Percentiles rank a stretch among this genome's conserved stretches.
Conservation (phyloP, 495 filamentous ascomycete species). For the Aspergillus funiculosus region DNA sequence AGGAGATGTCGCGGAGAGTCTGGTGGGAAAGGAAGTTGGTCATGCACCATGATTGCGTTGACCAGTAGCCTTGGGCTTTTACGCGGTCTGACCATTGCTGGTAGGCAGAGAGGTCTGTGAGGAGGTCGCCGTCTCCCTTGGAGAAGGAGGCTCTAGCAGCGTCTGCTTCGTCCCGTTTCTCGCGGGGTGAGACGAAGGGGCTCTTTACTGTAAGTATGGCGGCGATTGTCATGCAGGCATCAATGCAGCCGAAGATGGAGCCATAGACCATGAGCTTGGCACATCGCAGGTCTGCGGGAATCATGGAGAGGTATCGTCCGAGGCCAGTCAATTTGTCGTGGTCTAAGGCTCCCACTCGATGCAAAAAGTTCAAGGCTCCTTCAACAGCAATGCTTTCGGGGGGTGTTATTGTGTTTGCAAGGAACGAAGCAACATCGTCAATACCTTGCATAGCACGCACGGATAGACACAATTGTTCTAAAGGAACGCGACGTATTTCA, state of each 20-base stretch:
- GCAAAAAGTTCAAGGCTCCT: constrained; percentile 69
- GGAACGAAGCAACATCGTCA: constrained; percentile 68
- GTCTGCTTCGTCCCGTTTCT: constrained; percentile 75
- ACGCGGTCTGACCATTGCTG: constrained; percentile 70
- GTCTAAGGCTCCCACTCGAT: constrained; percentile 81
- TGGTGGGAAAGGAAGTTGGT: constrained; percentile 80
- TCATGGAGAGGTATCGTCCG: constrained; percentile 84
- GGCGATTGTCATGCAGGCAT: constrained; percentile 82
- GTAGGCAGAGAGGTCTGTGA: constrained; percentile 80
- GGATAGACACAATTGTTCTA: constrained; percentile 90
- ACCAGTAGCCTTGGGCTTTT: constrained; percentile 48
- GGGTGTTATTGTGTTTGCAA: constrained; percentile 81
- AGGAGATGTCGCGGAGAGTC: constrained; percentile 78
- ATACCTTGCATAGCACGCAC: constrained; percentile 89
- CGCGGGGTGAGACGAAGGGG: constrained; percentile 76
- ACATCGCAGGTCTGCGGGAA: constrained; percentile 88
- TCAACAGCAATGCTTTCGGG: constrained; percentile 80
- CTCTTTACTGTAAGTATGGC: constrained; percentile 78
- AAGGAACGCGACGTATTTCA: constrained; percentile 84
- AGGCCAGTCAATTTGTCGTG: constrained; percentile 81
- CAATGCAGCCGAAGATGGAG: constrained; percentile 84
- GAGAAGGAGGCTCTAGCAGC: constrained; percentile 71
- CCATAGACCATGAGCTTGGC: constrained; percentile 95
- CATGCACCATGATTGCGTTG: constrained; percentile 74
- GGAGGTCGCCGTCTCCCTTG: constrained; percentile 71